A percentile compares a stretch with the other conserved stretches of the same genome.
Conservation (phyloP, 192 early-diverging fungal species). For the Rhizoclosmatium sp. region DNA sequence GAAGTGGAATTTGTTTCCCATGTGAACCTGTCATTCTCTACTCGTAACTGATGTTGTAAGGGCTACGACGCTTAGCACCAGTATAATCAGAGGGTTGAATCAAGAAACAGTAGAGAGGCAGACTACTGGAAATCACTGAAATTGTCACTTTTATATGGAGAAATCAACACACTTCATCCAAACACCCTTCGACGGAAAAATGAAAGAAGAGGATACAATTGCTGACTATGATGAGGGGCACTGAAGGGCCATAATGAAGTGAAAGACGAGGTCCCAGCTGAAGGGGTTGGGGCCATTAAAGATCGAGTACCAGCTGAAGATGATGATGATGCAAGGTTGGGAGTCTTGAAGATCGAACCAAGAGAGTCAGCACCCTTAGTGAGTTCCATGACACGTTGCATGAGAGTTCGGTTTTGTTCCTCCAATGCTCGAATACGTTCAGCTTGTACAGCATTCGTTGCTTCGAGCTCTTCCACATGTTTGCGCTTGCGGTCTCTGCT, state of each 20-base stretch:
- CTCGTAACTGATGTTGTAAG: too few relatives aligned
- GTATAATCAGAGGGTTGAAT: too few relatives aligned
- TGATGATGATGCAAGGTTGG: background rate
- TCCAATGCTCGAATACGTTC: slow-evolving; percentile 19
- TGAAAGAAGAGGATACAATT: slow-evolving; percentile 21
- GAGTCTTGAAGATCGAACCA: slow-evolving; percentile 2
- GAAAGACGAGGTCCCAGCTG: slow-evolving; percentile 3
- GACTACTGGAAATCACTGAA: too few relatives aligned
- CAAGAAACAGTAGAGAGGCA: too few relatives aligned
- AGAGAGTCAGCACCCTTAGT: slow-evolving; percentile 9
- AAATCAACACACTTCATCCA: background rate
- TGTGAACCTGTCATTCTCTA: too few relatives aligned
- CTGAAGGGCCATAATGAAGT: slow-evolving; percentile 12
- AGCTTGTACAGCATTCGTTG: slow-evolving; percentile 4
- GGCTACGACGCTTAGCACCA: too few relatives aligned
- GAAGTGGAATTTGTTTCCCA: too few relatives aligned
- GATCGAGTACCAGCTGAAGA: background rate
- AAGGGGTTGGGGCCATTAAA: background rate
- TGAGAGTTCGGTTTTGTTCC: slow-evolving; percentile 6
- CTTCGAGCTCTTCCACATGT: slow-evolving; percentile 35
- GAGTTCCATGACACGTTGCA: slow-evolving; percentile 23
- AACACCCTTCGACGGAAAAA: slow-evolving; percentile 19
- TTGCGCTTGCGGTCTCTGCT: slow-evolving; percentile 35
- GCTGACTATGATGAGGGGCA: slow-evolving; percentile 16
- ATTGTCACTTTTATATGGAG: too few relatives aligned